phyloP scores from a whole-genome alignment of 768 basidiomycete genomes.

The Boletus sp. region DNA sequence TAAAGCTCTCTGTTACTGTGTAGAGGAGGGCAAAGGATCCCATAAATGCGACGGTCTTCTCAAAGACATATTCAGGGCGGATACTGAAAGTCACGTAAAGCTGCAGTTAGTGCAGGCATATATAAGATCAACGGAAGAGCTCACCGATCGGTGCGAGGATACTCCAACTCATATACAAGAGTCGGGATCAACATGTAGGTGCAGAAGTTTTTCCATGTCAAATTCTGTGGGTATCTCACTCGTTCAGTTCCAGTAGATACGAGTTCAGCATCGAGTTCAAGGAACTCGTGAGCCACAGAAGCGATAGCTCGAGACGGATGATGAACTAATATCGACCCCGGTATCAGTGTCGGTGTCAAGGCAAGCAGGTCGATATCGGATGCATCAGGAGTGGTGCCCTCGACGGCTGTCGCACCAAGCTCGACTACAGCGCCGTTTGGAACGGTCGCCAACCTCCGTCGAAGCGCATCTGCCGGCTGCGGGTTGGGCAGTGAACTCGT shows the following conservation, averaged over 20 bases:
- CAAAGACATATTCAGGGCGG: constrained; percentile 50
- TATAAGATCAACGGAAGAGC: constrained; percentile 18
- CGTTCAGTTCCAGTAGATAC: constrained; percentile 62
- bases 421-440: constrained; percentile 1
- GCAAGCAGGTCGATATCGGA: constrained; percentile 9
- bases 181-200: constrained; percentile 88
- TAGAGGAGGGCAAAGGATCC: constrained; percentile 95
- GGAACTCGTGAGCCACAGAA: constrained; percentile 67
- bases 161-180: constrained; percentile 94
- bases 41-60: constrained; percentile 80
- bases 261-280: constrained; percentile 74
- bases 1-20: constrained; percentile 91
- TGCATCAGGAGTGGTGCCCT: not conserved
- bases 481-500: constrained; percentile 50
- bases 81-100: constrained; percentile 17
- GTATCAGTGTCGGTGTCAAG: constrained; percentile 12
- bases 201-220: constrained; percentile 77
- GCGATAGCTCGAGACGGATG: constrained; percentile 68
- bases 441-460: constrained; percentile 52
- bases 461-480: constrained; percentile 48
- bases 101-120: not conserved
- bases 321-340: constrained; percentile 50
- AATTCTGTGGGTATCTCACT: constrained; percentile 81
- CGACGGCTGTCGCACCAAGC: not conserved
- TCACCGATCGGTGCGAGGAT: constrained; percentile 83